A percentile compares a stretch with the other conserved stretches of the same genome.
These are phyloP conservation scores for Pyrenochaeta sp. DNA, from an alignment of 2,329 filamentous ascomycete species.

Conservation along the genomic window DNA sequence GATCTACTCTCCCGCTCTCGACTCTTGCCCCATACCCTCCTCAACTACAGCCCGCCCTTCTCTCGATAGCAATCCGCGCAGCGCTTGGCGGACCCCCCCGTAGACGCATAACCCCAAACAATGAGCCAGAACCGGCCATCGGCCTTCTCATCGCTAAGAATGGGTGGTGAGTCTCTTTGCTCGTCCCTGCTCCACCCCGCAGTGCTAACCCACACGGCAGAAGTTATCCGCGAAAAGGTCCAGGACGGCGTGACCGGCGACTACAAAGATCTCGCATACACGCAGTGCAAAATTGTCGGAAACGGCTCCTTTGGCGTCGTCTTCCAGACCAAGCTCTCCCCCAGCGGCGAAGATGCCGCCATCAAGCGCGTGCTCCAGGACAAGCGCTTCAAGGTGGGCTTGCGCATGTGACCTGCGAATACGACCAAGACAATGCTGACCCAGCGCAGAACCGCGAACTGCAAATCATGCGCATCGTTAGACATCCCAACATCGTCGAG, in stretches of 20 bases:
- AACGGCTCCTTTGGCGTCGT: constrained; percentile 99
- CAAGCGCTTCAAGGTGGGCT: constrained; percentile 95
- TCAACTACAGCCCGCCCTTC: constrained; percentile 54
- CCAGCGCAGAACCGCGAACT: constrained; percentile 87
- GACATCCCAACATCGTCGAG: constrained; percentile 98
- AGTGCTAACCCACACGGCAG: constrained; percentile 62
- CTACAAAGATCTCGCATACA: constrained; percentile 96
- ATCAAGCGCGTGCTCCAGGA: constrained; percentile 99
- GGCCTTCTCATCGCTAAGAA: constrained; percentile 87
- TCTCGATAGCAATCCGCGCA: constrained; percentile 52
- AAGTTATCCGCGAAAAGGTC: constrained; percentile 98
- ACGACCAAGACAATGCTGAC: constrained; percentile 36
- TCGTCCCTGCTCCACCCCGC: constrained; percentile 1
- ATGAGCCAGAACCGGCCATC: constrained; percentile 95
- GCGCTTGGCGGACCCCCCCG: constrained; percentile 36
- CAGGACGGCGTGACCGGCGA: constrained; percentile 98
- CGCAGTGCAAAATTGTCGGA: constrained; percentile 98
- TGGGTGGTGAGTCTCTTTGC: constrained; percentile 84
- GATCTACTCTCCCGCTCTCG: constrained; percentile 56
- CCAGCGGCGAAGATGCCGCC: constrained; percentile 96
- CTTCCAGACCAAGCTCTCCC: constrained; percentile 98
- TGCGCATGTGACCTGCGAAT: constrained; percentile 24
- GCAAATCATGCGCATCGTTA: constrained; percentile 99
- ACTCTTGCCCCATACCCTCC: constrained; percentile 55
- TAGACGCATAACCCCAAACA: constrained; percentile 43